Conservation (phyloP, 495 filamentous ascomycete genomes). For the Durotheca rogersii region DNA sequence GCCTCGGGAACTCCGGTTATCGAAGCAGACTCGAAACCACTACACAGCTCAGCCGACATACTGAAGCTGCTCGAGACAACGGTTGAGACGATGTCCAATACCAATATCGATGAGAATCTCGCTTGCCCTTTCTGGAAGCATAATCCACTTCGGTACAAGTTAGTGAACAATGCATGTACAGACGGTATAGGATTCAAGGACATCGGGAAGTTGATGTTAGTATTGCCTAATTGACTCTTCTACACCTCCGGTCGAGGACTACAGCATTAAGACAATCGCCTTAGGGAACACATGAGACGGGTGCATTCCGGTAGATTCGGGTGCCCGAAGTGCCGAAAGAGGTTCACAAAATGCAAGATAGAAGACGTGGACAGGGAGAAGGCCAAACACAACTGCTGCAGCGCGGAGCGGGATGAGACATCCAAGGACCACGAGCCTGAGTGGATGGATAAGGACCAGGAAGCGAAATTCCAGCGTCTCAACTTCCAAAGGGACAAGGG, state of each 20-base stretch:
- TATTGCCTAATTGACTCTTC: neutral
- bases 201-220: slow-evolving; percentile 26
- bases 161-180: slow-evolving; percentile 23
- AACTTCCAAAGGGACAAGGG: slow-evolving; percentile 25
- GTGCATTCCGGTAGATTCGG: slow-evolving; percentile 22
- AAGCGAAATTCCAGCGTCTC: slow-evolving; percentile 12
- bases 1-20: neutral
- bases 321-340: slow-evolving; percentile 15
- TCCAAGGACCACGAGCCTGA: slow-evolving; percentile 10
- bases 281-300: slow-evolving; percentile 21
- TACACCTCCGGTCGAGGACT: neutral
- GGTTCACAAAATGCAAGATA: slow-evolving; percentile 11
- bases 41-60: neutral
- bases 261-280: neutral
- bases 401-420: no score
- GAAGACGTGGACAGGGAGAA: slow-evolving; percentile 13
- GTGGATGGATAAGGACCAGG: slow-evolving; percentile 20
- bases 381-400: no score
- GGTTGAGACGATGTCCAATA: neutral
- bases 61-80: slow-evolving; percentile 5
- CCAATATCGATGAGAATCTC: slow-evolving; percentile 11
- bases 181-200: slow-evolving; percentile 19
- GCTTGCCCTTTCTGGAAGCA: slow-evolving; percentile 28
- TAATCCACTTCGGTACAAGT: slow-evolving; percentile 14
- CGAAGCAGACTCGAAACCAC: neutral